phyloP scores from a whole-genome alignment of 2,329 filamentous ascomycete species.

The Ophiocordyceps australis region DNA sequence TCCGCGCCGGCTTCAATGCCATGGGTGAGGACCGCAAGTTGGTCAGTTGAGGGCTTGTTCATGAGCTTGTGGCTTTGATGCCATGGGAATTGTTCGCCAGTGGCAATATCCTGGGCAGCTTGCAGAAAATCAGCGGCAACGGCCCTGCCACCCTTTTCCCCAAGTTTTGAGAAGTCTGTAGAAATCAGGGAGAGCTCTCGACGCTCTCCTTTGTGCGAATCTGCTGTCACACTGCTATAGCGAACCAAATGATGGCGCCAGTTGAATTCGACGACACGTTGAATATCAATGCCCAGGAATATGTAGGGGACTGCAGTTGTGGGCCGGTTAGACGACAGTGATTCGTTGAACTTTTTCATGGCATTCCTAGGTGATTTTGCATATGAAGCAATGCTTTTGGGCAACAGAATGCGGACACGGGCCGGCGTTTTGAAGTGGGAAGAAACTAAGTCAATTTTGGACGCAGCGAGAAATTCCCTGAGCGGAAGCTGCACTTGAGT shows the following conservation, averaged over 20 bases:
- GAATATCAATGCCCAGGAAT: constrained; percentile 34
- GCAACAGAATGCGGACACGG: constrained; percentile 11
- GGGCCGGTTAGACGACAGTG: too few species aligned
- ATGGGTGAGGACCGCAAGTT: too few species aligned
- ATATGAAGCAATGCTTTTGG: constrained; percentile 6
- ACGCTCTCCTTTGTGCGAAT: constrained; percentile 29
- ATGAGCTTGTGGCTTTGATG: constrained; percentile 11
- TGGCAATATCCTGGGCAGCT: constrained; percentile 11
- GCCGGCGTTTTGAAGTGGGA: constrained; percentile 22
- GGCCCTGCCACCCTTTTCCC: not conserved
- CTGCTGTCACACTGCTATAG: constrained; percentile 33
- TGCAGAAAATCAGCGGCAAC: constrained; percentile 7
- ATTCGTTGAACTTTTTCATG: too few species aligned
- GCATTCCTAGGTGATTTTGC: not conserved
- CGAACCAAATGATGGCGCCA: constrained; percentile 25
- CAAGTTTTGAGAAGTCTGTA: constrained; percentile 2
- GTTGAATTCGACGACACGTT: constrained; percentile 21
- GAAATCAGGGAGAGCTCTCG: constrained; percentile 30
- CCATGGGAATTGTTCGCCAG: constrained; percentile 15
- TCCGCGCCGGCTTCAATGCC: too few species aligned
- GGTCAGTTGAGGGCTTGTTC: too few species aligned
- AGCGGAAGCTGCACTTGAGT: constrained; percentile 18
- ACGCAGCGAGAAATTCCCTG: constrained; percentile 21
- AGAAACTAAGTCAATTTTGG: constrained; percentile 23
- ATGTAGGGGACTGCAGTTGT: constrained; percentile 12